phyloP scores from a whole-genome alignment of 208 protist genomes.

The Herpetomonas tarakana region DNA sequence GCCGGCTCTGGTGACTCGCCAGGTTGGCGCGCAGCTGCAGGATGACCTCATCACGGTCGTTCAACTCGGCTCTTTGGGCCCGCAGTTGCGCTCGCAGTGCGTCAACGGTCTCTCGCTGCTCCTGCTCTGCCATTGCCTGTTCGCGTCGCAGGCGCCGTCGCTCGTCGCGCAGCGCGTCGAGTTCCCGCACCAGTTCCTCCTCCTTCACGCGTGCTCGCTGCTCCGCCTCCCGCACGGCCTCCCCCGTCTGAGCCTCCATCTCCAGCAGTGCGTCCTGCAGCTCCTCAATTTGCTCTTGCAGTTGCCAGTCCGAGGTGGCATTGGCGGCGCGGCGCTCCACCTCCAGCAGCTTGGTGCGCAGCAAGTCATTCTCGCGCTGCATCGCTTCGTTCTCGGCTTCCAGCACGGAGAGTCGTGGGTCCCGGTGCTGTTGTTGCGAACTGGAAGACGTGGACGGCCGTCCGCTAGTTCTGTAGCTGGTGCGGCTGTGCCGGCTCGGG shows the following conservation, averaged over 20 bases:
- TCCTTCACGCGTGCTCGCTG: slow-evolving; percentile 45
- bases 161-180: slow-evolving; percentile 60
- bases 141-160: slow-evolving; percentile 25
- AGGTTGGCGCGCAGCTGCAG: slow-evolving; percentile 5
- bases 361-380: slow-evolving; percentile 42
- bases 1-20: slow-evolving; percentile 8
- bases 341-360: slow-evolving; percentile 33
- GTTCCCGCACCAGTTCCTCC: slow-evolving; percentile 52
- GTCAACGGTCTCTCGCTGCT: slow-evolving; percentile 28
- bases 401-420: slow-evolving; percentile 8
- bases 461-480: not conserved
- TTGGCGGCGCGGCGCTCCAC: slow-evolving; percentile 32
- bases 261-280: slow-evolving; percentile 30
- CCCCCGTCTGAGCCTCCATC: slow-evolving; percentile 10
- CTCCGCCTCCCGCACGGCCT: slow-evolving; percentile 18
- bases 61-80: slow-evolving; percentile 6
- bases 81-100: slow-evolving; percentile 35
- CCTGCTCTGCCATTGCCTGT: slow-evolving; percentile 17
- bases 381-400: slow-evolving; percentile 29
- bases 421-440: not conserved
- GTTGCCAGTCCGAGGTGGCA: slow-evolving; percentile 8
- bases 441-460: not conserved
- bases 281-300: slow-evolving; percentile 65
- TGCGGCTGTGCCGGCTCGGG: not conserved
- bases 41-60: slow-evolving; percentile 7